Base-by-base conservation (phyloP, 2,329 filamentous ascomycete genomes). In the Pseudonectria buxi region DNA sequence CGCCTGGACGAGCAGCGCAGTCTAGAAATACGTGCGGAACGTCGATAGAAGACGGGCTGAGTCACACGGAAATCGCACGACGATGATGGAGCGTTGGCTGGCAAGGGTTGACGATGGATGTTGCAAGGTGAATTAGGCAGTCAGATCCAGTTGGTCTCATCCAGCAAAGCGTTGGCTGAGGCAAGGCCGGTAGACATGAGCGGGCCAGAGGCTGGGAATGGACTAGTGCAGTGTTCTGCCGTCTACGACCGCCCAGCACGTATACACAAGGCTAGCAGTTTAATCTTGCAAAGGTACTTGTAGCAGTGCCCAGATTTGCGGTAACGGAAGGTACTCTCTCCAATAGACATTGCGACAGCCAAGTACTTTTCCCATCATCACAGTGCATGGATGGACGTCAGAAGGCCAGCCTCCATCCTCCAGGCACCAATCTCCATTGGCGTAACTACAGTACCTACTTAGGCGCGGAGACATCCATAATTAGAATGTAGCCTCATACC, bases 131-230 rank as follows among this genome's bases (percentile, higher is more conserved):
- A 41, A 50, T 54, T 45, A 54, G 51, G 51, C 51, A 54, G 48
- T 54, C 49, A 53, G 51, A 50, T 44, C 38, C 40, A 53, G 51
- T 47, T 50, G 47, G 39, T 46, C 38, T 42, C 39, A 41, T 43
- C 43, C 38, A 45, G 30, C 10, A 30, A 30, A 30, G 49, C 43
- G 41, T 45, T 43, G 41, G 35, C 40, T 51, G 47, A 53, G 44
- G 46, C 47, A 51, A 47, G 43, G 46, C 40, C 40, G 37, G 32
- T 40, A 39, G 39, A 35, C 36, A 37, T 40, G 18, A 50, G 45
- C 34, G 46, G 46, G 37, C 30, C 30, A 24, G 28, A 22, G 9
- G 22, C 37, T 40, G 32, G 32, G 46, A 41, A 16, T 1, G 36
- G 50, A 14, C 34, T 53, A 53, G 50, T 16, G 27, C 11, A 28